Conservation (phyloP, 192 early-diverging fungal species). For the Umbelopsis isabellina region DNA sequence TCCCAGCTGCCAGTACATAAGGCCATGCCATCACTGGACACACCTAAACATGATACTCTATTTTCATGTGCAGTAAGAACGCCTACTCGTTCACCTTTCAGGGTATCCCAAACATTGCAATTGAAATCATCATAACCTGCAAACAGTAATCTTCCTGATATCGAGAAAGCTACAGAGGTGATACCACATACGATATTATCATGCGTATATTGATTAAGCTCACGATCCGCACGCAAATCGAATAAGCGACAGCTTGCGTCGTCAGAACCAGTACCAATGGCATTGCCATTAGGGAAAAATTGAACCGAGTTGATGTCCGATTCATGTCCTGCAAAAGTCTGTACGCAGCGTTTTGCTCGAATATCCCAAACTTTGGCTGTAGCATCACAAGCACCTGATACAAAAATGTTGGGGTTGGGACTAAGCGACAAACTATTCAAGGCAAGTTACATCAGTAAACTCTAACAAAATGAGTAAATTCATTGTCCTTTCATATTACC, state of each 20-base stretch:
- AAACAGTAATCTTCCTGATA: constrained; percentile 95
- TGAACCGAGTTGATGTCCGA: constrained; percentile 99
- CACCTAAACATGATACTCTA: constrained; percentile 95
- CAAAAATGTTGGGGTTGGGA: constrained; percentile 95
- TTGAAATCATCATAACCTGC: constrained; percentile 99
- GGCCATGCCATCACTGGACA: constrained; percentile 97
- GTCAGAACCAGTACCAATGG: constrained; percentile 97
- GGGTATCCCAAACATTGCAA: constrained; percentile 99
- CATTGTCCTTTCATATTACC: constrained; percentile 36
- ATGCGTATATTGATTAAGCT: constrained; percentile 97
- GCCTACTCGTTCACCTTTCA: constrained; percentile 93
- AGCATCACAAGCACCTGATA: constrained; percentile 97
- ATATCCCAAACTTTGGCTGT: constrained; percentile 99
- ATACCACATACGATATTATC: constrained; percentile 99
- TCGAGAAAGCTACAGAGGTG: constrained; percentile 96
- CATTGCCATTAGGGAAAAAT: constrained; percentile 99
- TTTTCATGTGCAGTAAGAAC: constrained; percentile 96
- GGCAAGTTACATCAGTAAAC: neutral
- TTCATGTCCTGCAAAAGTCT: constrained; percentile 98
- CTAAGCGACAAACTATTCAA: constrained; percentile 76
- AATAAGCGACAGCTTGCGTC: constrained; percentile 98
- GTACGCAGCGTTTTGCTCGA: constrained; percentile 92
- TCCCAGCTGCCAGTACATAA: constrained; percentile 99
- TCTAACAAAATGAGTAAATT: neutral
- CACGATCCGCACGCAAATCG: constrained; percentile 96